Conservation (phyloP, 2,329 filamentous ascomycete genomes). For the Aspergillus sp. region DNA sequence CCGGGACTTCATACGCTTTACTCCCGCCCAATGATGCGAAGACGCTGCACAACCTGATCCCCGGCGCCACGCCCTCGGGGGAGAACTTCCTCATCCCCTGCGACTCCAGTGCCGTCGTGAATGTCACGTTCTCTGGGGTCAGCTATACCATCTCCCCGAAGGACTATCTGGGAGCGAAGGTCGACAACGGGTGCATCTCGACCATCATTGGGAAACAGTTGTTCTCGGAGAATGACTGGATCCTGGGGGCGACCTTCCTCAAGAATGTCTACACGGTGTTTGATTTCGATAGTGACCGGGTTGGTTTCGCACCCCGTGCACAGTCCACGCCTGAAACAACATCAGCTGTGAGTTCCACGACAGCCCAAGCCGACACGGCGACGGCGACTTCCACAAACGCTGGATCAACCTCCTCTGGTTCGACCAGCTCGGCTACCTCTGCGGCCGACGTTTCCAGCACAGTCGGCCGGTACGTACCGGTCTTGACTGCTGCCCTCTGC, state of each 20-base stretch:
- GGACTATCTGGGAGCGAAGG: conserved; percentile 62
- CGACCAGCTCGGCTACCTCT: too few relatives aligned
- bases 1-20: conserved; percentile 77
- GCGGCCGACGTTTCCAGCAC: too few relatives aligned
- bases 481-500: neutral
- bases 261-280: conserved; percentile 90
- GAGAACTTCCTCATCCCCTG: conserved; percentile 72
- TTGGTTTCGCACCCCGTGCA: conserved; percentile 34
- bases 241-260: conserved; percentile 81
- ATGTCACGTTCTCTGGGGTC: conserved; percentile 65
- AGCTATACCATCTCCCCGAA: conserved; percentile 64
- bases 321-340: conserved; percentile 12
- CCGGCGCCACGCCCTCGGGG: conserved; percentile 56
- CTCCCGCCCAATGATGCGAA: conserved; percentile 66
- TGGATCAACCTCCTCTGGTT: too few relatives aligned
- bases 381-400: neutral
- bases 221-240: conserved; percentile 62
- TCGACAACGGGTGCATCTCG: conserved; percentile 52
- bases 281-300: conserved; percentile 60
- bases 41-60: conserved; percentile 65
- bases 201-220: conserved; percentile 72
- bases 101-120: conserved; percentile 58
- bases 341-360: conserved; percentile 10
- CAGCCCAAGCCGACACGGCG: conserved; percentile 4
- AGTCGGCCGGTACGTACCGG: neutral